A percentile compares a stretch with the other conserved stretches of the same genome.
Evolutionary conservation across 768 basidiomycete species (phyloP).

Genomic region (Gautieria morchelliformis): DNA sequence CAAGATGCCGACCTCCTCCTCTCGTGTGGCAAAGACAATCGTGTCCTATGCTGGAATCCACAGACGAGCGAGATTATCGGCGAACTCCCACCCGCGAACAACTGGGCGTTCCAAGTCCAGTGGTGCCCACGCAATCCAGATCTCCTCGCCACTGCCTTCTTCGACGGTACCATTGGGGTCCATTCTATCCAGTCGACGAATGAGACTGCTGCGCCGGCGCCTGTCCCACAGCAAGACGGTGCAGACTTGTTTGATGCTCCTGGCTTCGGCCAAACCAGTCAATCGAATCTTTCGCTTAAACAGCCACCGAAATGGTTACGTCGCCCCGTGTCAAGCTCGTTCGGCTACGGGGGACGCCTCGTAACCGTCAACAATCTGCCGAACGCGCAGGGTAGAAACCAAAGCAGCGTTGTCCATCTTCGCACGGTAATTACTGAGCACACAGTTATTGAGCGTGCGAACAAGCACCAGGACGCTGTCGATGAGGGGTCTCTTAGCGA

Average conservation of each 20-base stretch:
- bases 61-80: slow-evolving; percentile 83
- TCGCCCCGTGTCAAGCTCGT: slow-evolving; percentile 68
- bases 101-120: slow-evolving; percentile 97
- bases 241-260: slow-evolving; percentile 73
- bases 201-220: slow-evolving; percentile 29
- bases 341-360: slow-evolving; percentile 88
- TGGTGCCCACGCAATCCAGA: slow-evolving; percentile 92
- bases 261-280: slow-evolving; percentile 38
- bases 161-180: slow-evolving; percentile 88
- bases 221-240: slow-evolving; percentile 43
- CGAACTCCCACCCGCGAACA: slow-evolving; percentile 85
- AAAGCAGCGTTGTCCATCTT: slow-evolving; percentile 74
- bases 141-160: slow-evolving; percentile 85
- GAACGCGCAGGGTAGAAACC: slow-evolving; percentile 62
- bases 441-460: slow-evolving; percentile 63
- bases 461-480: slow-evolving; percentile 52
- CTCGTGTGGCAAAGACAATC: slow-evolving; percentile 94
- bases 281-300: slow-evolving; percentile 69
- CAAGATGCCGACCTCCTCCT: slow-evolving; percentile 87
- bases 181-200: slow-evolving; percentile 93
- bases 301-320: slow-evolving; percentile 97
- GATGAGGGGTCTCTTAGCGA: slow-evolving; percentile 42
- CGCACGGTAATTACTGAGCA: slow-evolving; percentile 71
- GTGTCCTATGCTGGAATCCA: slow-evolving; percentile 93
- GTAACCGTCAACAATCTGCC: slow-evolving; percentile 67